Evolutionary conservation across 345 rosid genomes (phyloP).

Genomic region (Sapria himalayana): DNA sequence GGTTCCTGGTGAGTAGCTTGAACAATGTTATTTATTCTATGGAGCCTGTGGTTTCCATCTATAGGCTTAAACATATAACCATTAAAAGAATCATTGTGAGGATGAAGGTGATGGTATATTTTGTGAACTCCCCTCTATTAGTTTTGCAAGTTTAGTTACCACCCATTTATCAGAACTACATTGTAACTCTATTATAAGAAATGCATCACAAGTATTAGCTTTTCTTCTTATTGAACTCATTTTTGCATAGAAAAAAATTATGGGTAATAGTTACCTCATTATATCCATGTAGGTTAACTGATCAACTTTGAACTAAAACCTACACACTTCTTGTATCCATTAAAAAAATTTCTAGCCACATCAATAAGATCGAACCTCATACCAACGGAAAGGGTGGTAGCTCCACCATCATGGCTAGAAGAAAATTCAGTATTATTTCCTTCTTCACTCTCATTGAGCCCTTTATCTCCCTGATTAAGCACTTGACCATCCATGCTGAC

Average conservation of each 20-base stretch:
- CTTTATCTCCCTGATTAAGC: conserved; percentile 36
- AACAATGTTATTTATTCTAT: conserved; percentile 26
- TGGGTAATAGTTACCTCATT: conserved; percentile 26
- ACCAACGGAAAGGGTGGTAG: conserved; percentile 47
- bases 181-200: conserved; percentile 53
- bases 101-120: conserved; percentile 52
- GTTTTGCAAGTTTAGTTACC: conserved; percentile 52
- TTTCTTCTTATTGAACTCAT: conserved; percentile 43
- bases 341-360: conserved; percentile 60
- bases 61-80: conserved; percentile 64
- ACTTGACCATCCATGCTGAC: conserved; percentile 19
- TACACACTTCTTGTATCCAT: conserved; percentile 43
- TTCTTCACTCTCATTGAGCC: conserved; percentile 30
- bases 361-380: conserved; percentile 63
- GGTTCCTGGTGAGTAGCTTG: conserved; percentile 27
- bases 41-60: conserved; percentile 42
- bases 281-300: conserved; percentile 14
- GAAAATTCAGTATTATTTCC: conserved; percentile 19
- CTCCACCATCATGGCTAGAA: conserved; percentile 24
- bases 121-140: conserved; percentile 35
- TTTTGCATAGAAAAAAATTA: conserved; percentile 62
- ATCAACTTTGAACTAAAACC: conserved; percentile 46
- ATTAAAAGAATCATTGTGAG: conserved; percentile 77
- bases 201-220: conserved; percentile 43
- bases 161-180: conserved; percentile 57